Evolutionary conservation across 441 rosid genomes (phyloP).

Genomic region (Hura crepitans): DNA sequence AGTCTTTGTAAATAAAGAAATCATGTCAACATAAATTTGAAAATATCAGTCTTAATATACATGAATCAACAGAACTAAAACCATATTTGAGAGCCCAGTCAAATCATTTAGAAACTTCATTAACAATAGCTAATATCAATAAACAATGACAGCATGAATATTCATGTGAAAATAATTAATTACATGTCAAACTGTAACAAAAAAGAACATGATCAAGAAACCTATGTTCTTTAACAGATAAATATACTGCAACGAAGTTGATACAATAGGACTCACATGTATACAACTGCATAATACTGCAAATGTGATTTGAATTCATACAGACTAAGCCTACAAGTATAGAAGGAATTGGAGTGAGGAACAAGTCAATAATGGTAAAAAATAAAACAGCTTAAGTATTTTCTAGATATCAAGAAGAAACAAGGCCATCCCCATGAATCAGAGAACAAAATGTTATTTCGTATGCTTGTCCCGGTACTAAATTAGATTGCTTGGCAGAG

Average conservation of each 20-base stretch:
- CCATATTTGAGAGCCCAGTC: neutral
- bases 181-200: neutral
- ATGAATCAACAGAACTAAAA: neutral
- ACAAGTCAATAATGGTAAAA: conserved; percentile 13
- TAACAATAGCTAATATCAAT: conserved; percentile 2
- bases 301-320: neutral
- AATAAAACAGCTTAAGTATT: neutral
- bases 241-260: neutral
- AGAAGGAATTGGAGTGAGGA: neutral
- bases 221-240: neutral
- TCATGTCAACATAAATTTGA: neutral
- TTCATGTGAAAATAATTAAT: neutral
- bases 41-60: neutral
- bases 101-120: neutral
- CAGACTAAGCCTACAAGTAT: neutral
- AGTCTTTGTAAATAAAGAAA: conserved; percentile 6
- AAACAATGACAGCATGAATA: neutral
- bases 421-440: conserved; percentile 3
- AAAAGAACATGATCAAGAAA: neutral
- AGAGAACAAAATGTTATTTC: neutral
- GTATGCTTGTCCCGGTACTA: neutral
- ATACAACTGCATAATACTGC: neutral
- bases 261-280: neutral
- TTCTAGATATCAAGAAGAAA: conserved; percentile 2
- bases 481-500: neutral